Percentiles rank a stretch among this genome's conserved stretches.
phyloP scores from a whole-genome alignment of 2,329 filamentous ascomycete genomes.

The Phyllosticta capitalensis region DNA sequence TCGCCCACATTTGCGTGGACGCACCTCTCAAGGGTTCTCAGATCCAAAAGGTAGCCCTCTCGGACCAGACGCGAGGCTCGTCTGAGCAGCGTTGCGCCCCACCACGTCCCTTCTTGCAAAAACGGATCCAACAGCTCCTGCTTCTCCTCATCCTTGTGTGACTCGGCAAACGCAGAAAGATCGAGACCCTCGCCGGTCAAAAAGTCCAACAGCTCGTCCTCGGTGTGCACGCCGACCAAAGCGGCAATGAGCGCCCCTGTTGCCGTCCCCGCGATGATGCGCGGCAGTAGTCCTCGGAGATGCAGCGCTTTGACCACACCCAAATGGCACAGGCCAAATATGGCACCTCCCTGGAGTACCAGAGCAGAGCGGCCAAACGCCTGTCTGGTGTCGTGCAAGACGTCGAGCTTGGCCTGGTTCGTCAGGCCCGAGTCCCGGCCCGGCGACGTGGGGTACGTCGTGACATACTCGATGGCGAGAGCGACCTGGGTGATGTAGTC shows the following conservation, averaged over 20 bases:
- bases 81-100: constrained; percentile 50
- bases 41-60: constrained; percentile 78
- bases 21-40: constrained; percentile 71
- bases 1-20: constrained; percentile 80
- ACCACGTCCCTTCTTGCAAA: constrained; percentile 21
- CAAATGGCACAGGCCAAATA: constrained; percentile 83
- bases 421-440: constrained; percentile 45
- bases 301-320: constrained; percentile 85
- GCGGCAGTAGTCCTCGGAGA: constrained; percentile 67
- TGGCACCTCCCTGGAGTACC: constrained; percentile 80
- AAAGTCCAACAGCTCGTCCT: constrained; percentile 71
- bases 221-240: constrained; percentile 75
- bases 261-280: constrained; percentile 84
- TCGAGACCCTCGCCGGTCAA: constrained; percentile 74
- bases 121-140: constrained; percentile 15
- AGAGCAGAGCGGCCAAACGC: constrained; percentile 80
- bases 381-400: constrained; percentile 77
- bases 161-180: constrained; percentile 61
- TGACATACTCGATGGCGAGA: constrained; percentile 70
- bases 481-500: constrained; percentile 81
- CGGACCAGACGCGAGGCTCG: constrained; percentile 59
- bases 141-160: constrained; percentile 15
- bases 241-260: constrained; percentile 86
- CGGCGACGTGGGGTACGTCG: constrained; percentile 51
- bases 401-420: constrained; percentile 71